Conservation (phyloP, 164 flowering plant genomes). For the Saururus chinensis region DNA sequence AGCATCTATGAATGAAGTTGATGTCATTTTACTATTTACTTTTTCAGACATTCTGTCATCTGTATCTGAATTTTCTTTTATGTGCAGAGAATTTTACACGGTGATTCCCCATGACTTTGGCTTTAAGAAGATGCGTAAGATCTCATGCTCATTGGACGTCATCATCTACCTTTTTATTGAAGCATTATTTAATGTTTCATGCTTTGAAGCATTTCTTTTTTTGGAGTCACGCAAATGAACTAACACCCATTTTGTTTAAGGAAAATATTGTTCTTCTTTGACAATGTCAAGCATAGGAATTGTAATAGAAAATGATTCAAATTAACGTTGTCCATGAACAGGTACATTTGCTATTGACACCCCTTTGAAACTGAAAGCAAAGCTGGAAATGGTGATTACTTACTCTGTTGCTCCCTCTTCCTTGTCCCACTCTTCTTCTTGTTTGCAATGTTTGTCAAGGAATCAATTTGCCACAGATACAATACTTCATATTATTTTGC, state of each 20-base stretch:
- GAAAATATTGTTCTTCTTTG: no score
- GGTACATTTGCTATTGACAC: slow-evolving; percentile 89
- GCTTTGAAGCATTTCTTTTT: neutral
- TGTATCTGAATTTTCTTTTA: neutral
- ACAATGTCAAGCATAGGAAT: no score
- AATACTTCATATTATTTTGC: no score
- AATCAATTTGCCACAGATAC: no score
- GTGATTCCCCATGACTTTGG: slow-evolving; percentile 96
- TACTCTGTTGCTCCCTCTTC: neutral
- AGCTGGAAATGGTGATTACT: slow-evolving; percentile 71
- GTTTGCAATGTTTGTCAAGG: no score
- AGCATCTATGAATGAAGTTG: no score
- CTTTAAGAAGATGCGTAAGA: slow-evolving; percentile 78
- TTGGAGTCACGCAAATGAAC: no score
- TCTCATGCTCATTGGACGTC: neutral
- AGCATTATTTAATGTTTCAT: neutral
- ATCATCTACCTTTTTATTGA: neutral
- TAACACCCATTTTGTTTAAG: no score
- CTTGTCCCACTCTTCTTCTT: neutral
- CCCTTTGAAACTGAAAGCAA: slow-evolving; percentile 60
- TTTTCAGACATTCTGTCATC: neutral
- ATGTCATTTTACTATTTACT: no score
- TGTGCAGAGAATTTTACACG: slow-evolving; percentile 80
- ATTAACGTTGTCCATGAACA: slow-evolving; percentile 15
- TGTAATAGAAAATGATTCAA: no score